Evolutionary conservation across 768 basidiomycete genomes (phyloP).

Genomic region (Termitomyces sp.): DNA sequence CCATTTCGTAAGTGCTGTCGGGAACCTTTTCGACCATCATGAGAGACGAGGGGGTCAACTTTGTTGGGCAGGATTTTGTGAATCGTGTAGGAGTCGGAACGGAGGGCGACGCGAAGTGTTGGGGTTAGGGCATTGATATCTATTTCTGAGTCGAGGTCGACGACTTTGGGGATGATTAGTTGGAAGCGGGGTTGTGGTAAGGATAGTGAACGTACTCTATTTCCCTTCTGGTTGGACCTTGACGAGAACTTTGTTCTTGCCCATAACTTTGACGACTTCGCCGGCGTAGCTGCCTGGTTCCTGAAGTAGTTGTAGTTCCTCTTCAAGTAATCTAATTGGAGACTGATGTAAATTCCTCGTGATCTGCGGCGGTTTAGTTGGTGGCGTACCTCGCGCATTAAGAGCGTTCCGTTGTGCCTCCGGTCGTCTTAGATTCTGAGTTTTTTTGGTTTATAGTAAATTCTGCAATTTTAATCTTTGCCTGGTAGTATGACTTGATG

Average conservation of each 20-base stretch:
- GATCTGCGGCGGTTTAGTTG: not conserved
- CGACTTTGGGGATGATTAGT: constrained; percentile 48
- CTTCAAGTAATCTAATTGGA: constrained; percentile 79
- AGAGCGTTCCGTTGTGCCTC: constrained; percentile 97
- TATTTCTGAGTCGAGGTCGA: constrained; percentile 88
- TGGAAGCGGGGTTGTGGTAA: not conserved
- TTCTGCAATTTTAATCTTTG: constrained; percentile 93
- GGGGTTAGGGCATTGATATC: constrained; percentile 76
- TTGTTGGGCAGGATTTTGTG: constrained; percentile 98
- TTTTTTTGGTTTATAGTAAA: constrained; percentile 92
- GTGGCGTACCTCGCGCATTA: constrained; percentile 79
- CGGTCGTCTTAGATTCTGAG: constrained; percentile 89
- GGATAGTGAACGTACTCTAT: constrained; percentile 67
- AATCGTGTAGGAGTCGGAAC: constrained; percentile 93
- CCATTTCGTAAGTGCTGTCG: constrained; percentile 99
- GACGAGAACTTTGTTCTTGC: constrained; percentile 97
- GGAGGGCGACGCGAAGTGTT: constrained; percentile 88
- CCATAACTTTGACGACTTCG: constrained; percentile 98
- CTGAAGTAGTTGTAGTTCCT: constrained; percentile 58
- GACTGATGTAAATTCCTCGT: not conserved
- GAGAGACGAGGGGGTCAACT: constrained; percentile 94
- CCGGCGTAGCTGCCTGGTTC: constrained; percentile 98
- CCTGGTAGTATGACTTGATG: constrained; percentile 88
- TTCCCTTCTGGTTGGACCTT: constrained; percentile 99
- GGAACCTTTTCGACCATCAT: constrained; percentile 99